A percentile compares a stretch with the other conserved stretches of the same genome.
Conservation (phyloP, 495 filamentous ascomycete genomes). For the Cenococcum geophilum region DNA sequence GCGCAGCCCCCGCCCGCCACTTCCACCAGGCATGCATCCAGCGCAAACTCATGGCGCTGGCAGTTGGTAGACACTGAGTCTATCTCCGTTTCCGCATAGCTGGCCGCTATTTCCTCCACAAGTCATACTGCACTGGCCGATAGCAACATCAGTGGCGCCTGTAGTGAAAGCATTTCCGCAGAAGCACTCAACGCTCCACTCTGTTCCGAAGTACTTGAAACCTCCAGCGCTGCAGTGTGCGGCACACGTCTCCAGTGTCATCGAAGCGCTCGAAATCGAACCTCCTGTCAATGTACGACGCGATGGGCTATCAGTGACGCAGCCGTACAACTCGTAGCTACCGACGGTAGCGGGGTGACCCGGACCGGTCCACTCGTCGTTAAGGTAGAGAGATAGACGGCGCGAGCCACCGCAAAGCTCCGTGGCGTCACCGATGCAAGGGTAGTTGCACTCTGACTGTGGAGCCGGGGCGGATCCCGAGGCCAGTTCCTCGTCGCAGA, state of each 20-base stretch:
- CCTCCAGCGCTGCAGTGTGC: conserved; percentile 31
- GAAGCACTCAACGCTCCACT: conserved; percentile 36
- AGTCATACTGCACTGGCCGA: conserved; percentile 40
- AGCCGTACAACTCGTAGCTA: conserved; percentile 1
- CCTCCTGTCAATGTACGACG: conserved; percentile 31
- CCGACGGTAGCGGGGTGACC: neutral
- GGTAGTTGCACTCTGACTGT: conserved; percentile 12
- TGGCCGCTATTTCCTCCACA: conserved; percentile 41
- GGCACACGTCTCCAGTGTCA: conserved; percentile 37
- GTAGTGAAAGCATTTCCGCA: conserved; percentile 26
- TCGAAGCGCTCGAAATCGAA: conserved; percentile 22
- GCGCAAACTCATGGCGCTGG: neutral
- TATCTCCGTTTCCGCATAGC: conserved; percentile 44
- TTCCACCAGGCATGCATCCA: neutral
- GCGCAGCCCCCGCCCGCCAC: too few relatives aligned
- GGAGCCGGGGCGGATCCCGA: conserved; percentile 19
- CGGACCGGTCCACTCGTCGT: neutral
- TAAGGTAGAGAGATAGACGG: conserved; percentile 14
- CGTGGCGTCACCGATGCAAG: conserved; percentile 17
- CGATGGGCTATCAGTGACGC: conserved; percentile 16
- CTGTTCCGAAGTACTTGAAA: conserved; percentile 38
- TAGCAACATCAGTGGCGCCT: conserved; percentile 31
- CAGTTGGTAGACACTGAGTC: conserved; percentile 39
- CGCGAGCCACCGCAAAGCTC: conserved; percentile 25
- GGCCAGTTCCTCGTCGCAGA: conserved; percentile 4